Base-by-base conservation (phyloP, 2,329 filamentous ascomycete genomes). In the Sarocladiaceae sp. region DNA sequence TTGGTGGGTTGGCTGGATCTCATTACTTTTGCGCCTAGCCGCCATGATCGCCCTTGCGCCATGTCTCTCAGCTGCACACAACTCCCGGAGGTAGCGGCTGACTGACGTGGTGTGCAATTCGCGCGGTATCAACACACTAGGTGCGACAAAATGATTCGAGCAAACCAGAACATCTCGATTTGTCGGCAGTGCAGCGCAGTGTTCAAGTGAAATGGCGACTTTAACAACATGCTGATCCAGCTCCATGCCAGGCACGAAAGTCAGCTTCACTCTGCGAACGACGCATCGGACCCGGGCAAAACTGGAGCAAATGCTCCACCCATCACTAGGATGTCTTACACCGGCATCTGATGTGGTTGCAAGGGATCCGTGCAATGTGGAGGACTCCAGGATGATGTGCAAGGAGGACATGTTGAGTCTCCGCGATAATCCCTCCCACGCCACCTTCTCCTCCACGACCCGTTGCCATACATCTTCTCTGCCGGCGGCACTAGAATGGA, bases 401-500 rank as follows among this genome's bases (percentile, higher is more conserved):
- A 41, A 19, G 37, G 37, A 41, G 37, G 20, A 16, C 37, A 41
- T 21, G 37, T 21, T 24, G 26, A 24, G 29, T 41, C 37, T 27
- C 23, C 23, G 37, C 24, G 34, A 16, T 41, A 19, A 16, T 7
- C 16, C 4, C 7, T 10, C 6, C 23, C 4, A 21, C 23, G 23
- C 29, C 11, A 6, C 4, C 13, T 11, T 41, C 5, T 18, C 23
- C 24, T 13, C 37, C 37, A 12, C 6, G 5, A 41, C n/a, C 21
- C 37, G 37, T 41, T 41, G 37, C 18, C 19, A 12, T 24, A 18
- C 37, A 41, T 41, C 37, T 41, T 15, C 19, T 41, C 10, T 41
- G 23, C 23, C 23, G 37, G 15, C 37, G 37, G 23, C 29, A 41
- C 15, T 27, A 12, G 4, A 7, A 24, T 24, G 19, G n/a, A 41